These are phyloP conservation scores for Cnidoscolus chayamansa DNA, from an alignment of 441 rosid genomes.

Conservation along the genomic window DNA sequence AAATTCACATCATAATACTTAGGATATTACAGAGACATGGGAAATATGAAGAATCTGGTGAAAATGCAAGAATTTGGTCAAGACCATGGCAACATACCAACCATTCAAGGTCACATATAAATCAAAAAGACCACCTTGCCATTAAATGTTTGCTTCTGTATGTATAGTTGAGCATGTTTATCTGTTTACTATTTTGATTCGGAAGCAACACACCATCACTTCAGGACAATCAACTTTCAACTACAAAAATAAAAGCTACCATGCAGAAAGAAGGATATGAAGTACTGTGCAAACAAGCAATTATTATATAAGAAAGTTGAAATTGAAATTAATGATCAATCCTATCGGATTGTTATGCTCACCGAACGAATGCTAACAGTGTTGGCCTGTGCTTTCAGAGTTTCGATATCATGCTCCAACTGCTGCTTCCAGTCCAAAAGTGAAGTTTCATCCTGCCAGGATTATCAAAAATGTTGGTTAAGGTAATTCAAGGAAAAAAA, in stretches of 20 bases:
- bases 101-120: not conserved
- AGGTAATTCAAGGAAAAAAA: conserved; percentile 1
- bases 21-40: not conserved
- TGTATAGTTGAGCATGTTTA: not conserved
- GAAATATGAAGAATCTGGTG: not conserved
- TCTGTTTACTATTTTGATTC: not conserved
- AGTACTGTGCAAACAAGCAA: not conserved
- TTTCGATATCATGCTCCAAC: conserved; percentile 88
- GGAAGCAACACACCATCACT: not conserved
- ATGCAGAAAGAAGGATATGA: not conserved
- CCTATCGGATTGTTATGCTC: conserved; percentile 30
- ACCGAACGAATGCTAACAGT: conserved; percentile 62
- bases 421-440: conserved; percentile 96
- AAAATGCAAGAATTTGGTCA: not conserved
- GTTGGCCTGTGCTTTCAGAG: conserved; percentile 82
- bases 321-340: not conserved
- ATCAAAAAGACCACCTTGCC: not conserved
- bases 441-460: conserved; percentile 75
- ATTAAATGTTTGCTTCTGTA: not conserved
- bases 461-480: conserved; percentile 29
- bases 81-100: not conserved
- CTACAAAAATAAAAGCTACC: not conserved
- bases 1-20: not conserved
- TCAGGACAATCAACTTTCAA: not conserved
- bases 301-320: not conserved